Base-by-base conservation (phyloP, 176 grass and related monocot genomes). In the Musa troglodytarum region DNA sequence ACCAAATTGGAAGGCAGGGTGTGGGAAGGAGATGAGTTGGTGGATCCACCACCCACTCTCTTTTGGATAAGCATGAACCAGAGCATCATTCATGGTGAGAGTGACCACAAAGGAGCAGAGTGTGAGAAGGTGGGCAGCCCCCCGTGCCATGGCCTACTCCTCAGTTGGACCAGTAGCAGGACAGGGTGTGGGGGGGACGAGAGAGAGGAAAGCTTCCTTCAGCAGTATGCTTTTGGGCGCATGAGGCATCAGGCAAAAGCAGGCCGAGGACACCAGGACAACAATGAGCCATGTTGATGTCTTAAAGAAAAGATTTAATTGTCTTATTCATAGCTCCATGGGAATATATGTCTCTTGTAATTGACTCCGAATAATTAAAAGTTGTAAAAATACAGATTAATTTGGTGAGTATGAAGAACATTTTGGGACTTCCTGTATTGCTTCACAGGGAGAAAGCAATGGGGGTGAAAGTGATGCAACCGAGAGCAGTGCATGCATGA, bases 31-130 rank as follows among this genome's bases (percentile, higher is more conserved):
- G 16, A 61, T 61, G 57, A 61, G 57, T 61, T n/a, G 57, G 57
- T 61, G 57, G 57, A 61, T n/a, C 57, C 57, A 61, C 57, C 57
- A 61, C 57, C 57, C 57, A 61, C n/a, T 7, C 15, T 19, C 57
- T 61, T 61, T 61, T 61, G 57, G 57, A 61, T 61, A 61, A 61
- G 57, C 57, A 61, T 61, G 57, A 61, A 19, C 14, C 57, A 61
- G n/a, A 61, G 57, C 57, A 61, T 61, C 4, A 43, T 4, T 61
- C 57, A 61, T 61, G 57, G 16, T n/a, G 57, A 61, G 2, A 61
- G n/a, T 61, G 57, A 61, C 57, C 57, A 61, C 57, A 61, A 57
- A 16, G 3, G 17, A 57, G 4, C 3, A 43, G 34, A 6, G 34
- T 28, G 26, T 28, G 26, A 28, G 26, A 28, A 28, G 26, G 26